Conservation (phyloP, 1,139 yeast genomes). For the Zygosaccharomyces pseudobailii region DNA sequence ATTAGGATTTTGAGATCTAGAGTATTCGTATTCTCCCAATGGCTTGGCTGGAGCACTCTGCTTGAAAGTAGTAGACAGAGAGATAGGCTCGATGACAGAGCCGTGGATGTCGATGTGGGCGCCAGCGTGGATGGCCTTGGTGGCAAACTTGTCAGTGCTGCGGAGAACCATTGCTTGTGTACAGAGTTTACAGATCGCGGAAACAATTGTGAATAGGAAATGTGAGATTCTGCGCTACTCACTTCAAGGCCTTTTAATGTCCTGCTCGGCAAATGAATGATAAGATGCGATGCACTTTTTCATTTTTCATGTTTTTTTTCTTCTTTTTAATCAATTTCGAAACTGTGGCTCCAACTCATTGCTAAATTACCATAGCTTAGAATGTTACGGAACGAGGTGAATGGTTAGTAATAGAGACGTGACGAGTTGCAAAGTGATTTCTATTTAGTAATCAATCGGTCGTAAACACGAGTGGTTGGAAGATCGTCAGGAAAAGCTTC, state of each 20-base stretch:
- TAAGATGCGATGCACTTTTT: not conserved
- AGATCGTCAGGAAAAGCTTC: not conserved
- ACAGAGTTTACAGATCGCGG: not conserved
- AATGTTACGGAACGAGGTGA: not conserved
- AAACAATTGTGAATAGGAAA: not conserved
- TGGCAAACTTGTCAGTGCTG: constrained; percentile 50
- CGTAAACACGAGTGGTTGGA: not conserved
- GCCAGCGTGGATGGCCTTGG: constrained; percentile 83
- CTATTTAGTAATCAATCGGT: not conserved
- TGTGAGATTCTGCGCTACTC: not conserved
- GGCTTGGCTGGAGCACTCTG: constrained; percentile 76
- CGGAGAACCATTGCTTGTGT: constrained; percentile 22
- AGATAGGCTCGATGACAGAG: constrained; percentile 82
- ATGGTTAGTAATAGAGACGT: not conserved
- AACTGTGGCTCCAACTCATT: not conserved
- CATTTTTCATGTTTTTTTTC: not conserved
- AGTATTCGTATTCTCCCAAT: constrained; percentile 76
- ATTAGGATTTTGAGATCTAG: constrained; percentile 86
- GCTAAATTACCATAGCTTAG: not conserved
- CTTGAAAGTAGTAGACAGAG: constrained; percentile 81
- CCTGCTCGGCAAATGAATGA: not conserved
- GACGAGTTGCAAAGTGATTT: not conserved
- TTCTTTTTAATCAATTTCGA: not conserved
- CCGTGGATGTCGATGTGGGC: constrained; percentile 75
- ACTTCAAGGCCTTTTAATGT: not conserved